Percentiles rank a stretch among this genome's conserved stretches.
Conservation (phyloP, 148 eudicot species). For the Silene conica region DNA sequence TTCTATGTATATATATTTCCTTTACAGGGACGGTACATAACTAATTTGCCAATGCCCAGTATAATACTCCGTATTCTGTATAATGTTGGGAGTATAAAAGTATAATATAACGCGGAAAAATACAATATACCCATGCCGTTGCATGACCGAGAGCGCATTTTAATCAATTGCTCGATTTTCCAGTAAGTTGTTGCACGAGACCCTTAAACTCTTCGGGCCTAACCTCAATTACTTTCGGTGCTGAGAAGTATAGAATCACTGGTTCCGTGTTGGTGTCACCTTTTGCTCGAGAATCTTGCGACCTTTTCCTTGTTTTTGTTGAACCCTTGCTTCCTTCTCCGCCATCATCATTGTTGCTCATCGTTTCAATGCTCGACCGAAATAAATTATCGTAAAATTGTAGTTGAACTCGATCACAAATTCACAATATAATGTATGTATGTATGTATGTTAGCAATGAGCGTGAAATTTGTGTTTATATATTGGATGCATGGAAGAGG, state of each 20-base stretch:
- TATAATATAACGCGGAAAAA: too few relatives aligned
- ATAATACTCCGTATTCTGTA: too few relatives aligned
- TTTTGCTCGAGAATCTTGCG: neutral
- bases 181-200: conserved; percentile 30
- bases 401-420: too few relatives aligned
- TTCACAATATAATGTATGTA: neutral
- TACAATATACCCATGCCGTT: neutral
- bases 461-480: neutral
- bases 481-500: neutral
- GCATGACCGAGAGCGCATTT: neutral
- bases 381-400: neutral
- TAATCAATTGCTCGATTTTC: conserved; percentile 19
- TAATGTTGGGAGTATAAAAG: too few relatives aligned
- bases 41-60: too few relatives aligned
- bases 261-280: neutral
- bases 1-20: too few relatives aligned
- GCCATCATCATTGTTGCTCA: neutral
- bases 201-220: conserved; percentile 28
- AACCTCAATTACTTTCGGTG: conserved; percentile 23
- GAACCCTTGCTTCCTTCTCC: neutral
- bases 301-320: neutral
- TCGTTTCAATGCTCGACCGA: neutral
- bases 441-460: neutral
- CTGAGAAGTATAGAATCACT: conserved; percentile 16
- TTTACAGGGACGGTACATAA: too few relatives aligned